Evolutionary conservation across 2,329 filamentous ascomycete species (phyloP).

Genomic region (Aspergillus japonicus): DNA sequence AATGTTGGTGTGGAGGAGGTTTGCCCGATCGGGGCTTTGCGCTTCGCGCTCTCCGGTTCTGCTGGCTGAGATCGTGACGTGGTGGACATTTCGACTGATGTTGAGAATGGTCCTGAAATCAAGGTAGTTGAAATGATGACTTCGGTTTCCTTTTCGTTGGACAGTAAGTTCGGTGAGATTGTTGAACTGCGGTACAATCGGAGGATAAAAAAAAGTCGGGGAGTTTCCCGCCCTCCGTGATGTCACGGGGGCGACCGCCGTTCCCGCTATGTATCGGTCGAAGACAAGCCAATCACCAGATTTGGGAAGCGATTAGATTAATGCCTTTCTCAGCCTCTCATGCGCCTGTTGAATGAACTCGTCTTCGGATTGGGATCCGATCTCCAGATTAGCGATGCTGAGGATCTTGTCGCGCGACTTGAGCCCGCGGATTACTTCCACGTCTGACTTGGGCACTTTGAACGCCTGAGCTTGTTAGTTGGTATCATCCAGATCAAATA

Average conservation of each 20-base stretch:
- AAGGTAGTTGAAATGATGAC: not conserved
- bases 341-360: conserved; percentile 24
- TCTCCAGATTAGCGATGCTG: conserved; percentile 28
- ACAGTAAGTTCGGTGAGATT: not conserved
- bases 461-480: conserved; percentile 48
- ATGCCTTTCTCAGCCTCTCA: conserved; percentile 20
- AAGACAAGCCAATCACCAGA: not conserved
- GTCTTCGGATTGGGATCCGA: conserved; percentile 34
- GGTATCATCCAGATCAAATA: not conserved
- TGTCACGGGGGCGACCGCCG: conserved; percentile 18
- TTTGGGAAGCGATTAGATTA: conserved; percentile 2
- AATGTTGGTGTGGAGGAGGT: conserved; percentile 13
- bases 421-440: conserved; percentile 61
- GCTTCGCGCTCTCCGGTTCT: conserved; percentile 19
- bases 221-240: conserved; percentile 16
- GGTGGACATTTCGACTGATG: not conserved
- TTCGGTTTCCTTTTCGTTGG: not conserved
- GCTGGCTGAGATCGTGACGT: not conserved
- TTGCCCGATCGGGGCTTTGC: conserved; percentile 24
- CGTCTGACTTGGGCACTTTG: conserved; percentile 61
- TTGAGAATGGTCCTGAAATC: not conserved
- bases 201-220: conserved; percentile 15
- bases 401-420: conserved; percentile 67
- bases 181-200: not conserved
- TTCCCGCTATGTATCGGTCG: not conserved